Conservation (phyloP, 345 rosid species). For the Eucalyptus pauciflora region DNA sequence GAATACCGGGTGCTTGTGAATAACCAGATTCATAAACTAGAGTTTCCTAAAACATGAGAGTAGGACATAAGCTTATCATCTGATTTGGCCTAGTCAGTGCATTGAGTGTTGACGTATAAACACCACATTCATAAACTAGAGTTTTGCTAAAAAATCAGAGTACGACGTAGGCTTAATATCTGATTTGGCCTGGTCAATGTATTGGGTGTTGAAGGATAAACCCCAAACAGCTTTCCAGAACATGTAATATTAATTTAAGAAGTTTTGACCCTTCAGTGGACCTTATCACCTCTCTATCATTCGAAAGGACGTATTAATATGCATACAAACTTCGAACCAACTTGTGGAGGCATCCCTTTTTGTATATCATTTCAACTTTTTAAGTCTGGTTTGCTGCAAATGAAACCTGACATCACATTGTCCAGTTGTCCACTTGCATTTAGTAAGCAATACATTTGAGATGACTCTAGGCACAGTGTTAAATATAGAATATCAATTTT, state of each 20-base stretch:
- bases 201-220: not conserved
- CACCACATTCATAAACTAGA: not conserved
- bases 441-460: not conserved
- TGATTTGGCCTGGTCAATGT: not conserved
- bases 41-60: not conserved
- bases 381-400: not conserved
- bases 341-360: not conserved
- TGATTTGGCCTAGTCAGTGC: not conserved
- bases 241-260: not conserved
- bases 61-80: not conserved
- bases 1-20: not conserved
- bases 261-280: not conserved
- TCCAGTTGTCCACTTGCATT: not conserved
- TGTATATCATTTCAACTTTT: not conserved
- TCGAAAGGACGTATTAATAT: not conserved
- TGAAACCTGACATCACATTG: not conserved
- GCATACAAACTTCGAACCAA: not conserved
- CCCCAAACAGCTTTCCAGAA: not conserved
- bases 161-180: not conserved
- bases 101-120: not conserved
- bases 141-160: not conserved
- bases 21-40: not conserved
- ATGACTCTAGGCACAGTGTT: not conserved
- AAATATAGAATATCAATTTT: not conserved
- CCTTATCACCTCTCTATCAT: not conserved